Conservation (phyloP, 1,284 basidiomycete species). For the Kalmanozyma brasiliensis region DNA sequence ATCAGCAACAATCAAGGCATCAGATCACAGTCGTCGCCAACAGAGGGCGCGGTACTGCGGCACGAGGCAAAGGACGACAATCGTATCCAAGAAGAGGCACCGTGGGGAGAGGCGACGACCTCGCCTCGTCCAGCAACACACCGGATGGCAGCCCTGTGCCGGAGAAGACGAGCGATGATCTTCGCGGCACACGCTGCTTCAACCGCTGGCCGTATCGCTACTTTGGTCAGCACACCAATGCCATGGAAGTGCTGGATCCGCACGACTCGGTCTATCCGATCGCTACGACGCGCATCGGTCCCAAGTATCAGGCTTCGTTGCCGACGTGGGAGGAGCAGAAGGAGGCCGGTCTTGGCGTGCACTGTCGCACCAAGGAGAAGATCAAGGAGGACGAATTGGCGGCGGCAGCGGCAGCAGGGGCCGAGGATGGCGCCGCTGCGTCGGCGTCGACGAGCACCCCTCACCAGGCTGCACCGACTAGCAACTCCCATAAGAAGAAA, state of each 20-base stretch:
- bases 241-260: conserved; percentile 75
- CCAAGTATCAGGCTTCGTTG: conserved; percentile 80
- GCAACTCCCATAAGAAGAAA: conserved; percentile 38
- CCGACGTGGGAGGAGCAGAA: conserved; percentile 62
- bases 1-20: conserved; percentile 10
- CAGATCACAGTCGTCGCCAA: conserved; percentile 20
- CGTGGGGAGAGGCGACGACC: conserved; percentile 25
- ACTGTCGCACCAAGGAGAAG: conserved; percentile 26
- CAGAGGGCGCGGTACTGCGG: conserved; percentile 37
- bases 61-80: conserved; percentile 20
- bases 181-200: conserved; percentile 75
- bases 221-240: conserved; percentile 90
- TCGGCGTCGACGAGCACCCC: conserved; percentile 2
- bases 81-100: conserved; percentile 23
- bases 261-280: conserved; percentile 95
- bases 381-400: conserved; percentile 40
- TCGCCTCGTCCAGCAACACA: conserved; percentile 31
- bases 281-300: conserved; percentile 84
- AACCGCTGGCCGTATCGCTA: conserved; percentile 96
- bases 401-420: conserved; percentile 2
- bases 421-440: conserved; percentile 28
- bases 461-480: background rate
- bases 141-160: conserved; percentile 46
- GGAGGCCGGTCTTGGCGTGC: conserved; percentile 42
- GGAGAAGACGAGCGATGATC: conserved; percentile 55